phyloP scores from a whole-genome alignment of 2,329 filamentous ascomycete genomes.

The Ascochyta viciae-villosae region DNA sequence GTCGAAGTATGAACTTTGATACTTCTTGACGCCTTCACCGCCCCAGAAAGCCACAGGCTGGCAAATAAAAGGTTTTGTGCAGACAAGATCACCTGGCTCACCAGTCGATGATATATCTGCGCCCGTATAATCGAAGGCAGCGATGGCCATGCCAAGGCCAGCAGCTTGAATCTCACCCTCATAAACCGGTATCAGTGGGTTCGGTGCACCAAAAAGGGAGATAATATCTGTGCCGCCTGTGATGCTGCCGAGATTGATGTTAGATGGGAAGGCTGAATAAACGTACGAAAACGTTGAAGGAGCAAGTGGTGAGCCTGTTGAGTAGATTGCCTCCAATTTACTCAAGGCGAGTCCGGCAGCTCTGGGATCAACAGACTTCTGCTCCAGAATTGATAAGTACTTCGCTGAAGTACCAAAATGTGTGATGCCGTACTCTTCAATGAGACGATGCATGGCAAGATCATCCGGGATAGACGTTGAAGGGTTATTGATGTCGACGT shows the following conservation, averaged over 20 bases:
- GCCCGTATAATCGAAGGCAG: conserved; percentile 61
- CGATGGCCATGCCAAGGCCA: conserved; percentile 60
- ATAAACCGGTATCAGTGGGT: conserved; percentile 59
- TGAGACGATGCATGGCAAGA: conserved; percentile 80
- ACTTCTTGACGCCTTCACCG: conserved; percentile 73
- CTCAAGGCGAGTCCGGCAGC: conserved; percentile 59
- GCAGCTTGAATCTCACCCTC: conserved; percentile 59
- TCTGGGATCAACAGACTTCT: conserved; percentile 59
- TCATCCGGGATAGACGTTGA: conserved; percentile 68
- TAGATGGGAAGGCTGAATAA: conserved; percentile 79
- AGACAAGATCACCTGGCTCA: conserved; percentile 86
- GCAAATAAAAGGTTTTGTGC: conserved; percentile 83
- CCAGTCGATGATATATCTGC: conserved; percentile 66
- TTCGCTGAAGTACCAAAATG: conserved; percentile 96
- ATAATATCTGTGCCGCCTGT: conserved; percentile 97
- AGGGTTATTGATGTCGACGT: conserved; percentile 47
- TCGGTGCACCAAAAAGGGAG: conserved; percentile 88
- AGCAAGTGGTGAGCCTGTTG: conserved; percentile 88
- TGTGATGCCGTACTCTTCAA: conserved; percentile 81
- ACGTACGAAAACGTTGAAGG: conserved; percentile 93
- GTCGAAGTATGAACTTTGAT: conserved; percentile 86
- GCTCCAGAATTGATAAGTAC: conserved; percentile 89
- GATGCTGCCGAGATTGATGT: conserved; percentile 89
- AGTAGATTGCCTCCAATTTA: conserved; percentile 84
- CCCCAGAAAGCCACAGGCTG: conserved; percentile 93